Conservation (phyloP, 768 basidiomycete genomes). For the Phallus indusiatus region DNA sequence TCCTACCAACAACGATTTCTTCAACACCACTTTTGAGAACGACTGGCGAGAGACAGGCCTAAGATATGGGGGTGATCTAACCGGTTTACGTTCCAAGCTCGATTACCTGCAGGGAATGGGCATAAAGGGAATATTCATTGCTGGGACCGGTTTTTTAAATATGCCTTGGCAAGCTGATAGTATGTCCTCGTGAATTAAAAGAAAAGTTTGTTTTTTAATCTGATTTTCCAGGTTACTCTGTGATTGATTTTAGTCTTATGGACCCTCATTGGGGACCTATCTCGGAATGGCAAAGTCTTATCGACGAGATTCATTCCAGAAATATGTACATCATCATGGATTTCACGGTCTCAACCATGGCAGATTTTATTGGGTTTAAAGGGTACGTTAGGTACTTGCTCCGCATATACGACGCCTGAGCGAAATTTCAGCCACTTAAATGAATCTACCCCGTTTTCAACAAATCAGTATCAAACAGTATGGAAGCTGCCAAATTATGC, state of each 20-base stretch:
- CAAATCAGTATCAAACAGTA: constrained; percentile 60
- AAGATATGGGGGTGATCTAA: constrained; percentile 82
- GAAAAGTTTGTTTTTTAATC: constrained; percentile 4
- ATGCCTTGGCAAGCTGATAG: constrained; percentile 98
- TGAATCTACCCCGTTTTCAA: constrained; percentile 64
- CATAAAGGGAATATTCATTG: constrained; percentile 74
- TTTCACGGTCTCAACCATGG: constrained; percentile 91
- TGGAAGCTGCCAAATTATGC: constrained; percentile 71
- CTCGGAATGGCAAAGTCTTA: constrained; percentile 64
- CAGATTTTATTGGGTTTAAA: constrained; percentile 76
- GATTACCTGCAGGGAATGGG: constrained; percentile 93
- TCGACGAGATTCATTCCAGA: constrained; percentile 67
- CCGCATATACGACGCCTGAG: neutral
- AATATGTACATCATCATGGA: constrained; percentile 92
- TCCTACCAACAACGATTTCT: constrained; percentile 87
- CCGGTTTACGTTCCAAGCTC: constrained; percentile 60
- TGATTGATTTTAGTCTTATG: constrained; percentile 80
- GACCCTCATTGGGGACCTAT: constrained; percentile 92
- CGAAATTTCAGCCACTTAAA: constrained; percentile 55
- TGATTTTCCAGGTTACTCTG: constrained; percentile 65
- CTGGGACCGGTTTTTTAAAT: constrained; percentile 87
- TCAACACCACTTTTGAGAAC: constrained; percentile 66
- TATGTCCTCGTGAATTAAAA: constrained; percentile 31
- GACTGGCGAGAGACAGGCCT: constrained; percentile 87
- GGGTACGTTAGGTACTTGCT: constrained; percentile 42